Percentiles rank a stretch among this genome's conserved stretches.
Evolutionary conservation across 352 stramenopile species (phyloP).

Genomic region (Globisporangium cystogenes): DNA sequence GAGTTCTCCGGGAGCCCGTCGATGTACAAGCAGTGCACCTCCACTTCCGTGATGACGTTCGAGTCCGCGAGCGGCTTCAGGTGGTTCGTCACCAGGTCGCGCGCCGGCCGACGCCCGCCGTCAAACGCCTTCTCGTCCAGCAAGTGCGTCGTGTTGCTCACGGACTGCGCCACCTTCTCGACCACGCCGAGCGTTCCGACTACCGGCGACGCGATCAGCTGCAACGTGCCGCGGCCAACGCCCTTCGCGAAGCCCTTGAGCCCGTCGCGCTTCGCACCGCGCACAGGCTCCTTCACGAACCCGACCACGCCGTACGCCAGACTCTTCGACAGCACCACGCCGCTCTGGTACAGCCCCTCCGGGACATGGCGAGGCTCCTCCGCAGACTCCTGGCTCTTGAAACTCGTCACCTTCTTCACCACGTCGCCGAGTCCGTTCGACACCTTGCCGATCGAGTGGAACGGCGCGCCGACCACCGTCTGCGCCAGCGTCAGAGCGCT

Average conservation of each 20-base stretch:
- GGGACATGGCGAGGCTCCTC: slow-evolving; percentile 70
- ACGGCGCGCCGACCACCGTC: slow-evolving; percentile 72
- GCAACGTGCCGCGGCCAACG: slow-evolving; percentile 68
- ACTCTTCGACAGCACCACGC: slow-evolving; percentile 73
- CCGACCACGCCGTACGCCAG: slow-evolving; percentile 68
- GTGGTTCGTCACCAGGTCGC: slow-evolving; percentile 44
- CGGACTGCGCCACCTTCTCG: slow-evolving; percentile 78
- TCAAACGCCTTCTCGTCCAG: slow-evolving; percentile 78
- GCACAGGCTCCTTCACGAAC: slow-evolving; percentile 79
- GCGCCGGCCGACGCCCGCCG: slow-evolving; percentile 65
- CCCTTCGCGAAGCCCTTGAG: slow-evolving; percentile 83
- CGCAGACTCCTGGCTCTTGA: slow-evolving; percentile 72
- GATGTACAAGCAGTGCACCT: slow-evolving; percentile 70
- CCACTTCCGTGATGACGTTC: slow-evolving; percentile 83
- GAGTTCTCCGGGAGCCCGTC: slow-evolving; percentile 61
- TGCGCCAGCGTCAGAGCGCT: slow-evolving; percentile 76
- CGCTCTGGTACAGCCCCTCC: slow-evolving; percentile 68
- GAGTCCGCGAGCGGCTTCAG: slow-evolving; percentile 77
- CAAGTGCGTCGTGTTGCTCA: slow-evolving; percentile 85
- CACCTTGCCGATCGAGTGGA: slow-evolving; percentile 74
- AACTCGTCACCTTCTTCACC: slow-evolving; percentile 78
- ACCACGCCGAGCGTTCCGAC: slow-evolving; percentile 77
- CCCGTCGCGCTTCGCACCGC: slow-evolving; percentile 63
- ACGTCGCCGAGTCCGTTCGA: slow-evolving; percentile 83
- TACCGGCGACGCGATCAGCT: slow-evolving; percentile 75